Evolutionary conservation across 2,329 filamentous ascomycete species (phyloP).

Genomic region (Pseudogymnoascus sp.): DNA sequence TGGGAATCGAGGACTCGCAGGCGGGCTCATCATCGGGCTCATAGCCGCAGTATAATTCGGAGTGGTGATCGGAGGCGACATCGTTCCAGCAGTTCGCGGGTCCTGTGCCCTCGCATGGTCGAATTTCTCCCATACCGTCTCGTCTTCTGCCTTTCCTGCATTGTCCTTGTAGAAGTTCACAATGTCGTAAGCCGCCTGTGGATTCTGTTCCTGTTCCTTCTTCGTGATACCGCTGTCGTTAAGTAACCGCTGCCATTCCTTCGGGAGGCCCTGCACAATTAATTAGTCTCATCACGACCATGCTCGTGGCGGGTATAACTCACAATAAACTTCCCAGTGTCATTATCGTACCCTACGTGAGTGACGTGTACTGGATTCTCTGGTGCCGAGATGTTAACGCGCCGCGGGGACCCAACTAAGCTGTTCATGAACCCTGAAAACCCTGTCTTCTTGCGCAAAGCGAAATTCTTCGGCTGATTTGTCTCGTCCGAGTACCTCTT

Average conservation of each 20-base stretch:
- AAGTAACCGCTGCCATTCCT: constrained; percentile 95
- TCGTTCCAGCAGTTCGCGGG: constrained; percentile 29
- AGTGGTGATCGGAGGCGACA: constrained; percentile 35
- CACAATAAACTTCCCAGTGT: constrained; percentile 92
- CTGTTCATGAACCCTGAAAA: constrained; percentile 85
- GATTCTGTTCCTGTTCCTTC: constrained; percentile 91
- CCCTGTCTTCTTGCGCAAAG: constrained; percentile 73
- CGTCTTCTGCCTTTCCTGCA: constrained; percentile 62
- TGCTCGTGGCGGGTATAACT: constrained; percentile 17
- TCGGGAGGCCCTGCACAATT: constrained; percentile 67
- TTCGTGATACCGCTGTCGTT: constrained; percentile 94
- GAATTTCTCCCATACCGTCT: constrained; percentile 93
- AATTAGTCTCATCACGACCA: not conserved
- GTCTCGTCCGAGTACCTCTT: constrained; percentile 77
- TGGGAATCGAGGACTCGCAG: constrained; percentile 78
- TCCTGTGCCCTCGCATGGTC: constrained; percentile 66
- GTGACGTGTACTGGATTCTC: constrained; percentile 97
- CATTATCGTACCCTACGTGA: constrained; percentile 94
- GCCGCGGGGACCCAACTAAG: constrained; percentile 73
- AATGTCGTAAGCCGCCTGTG: constrained; percentile 91
- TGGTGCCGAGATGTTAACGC: constrained; percentile 91
- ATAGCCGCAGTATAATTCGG: constrained; percentile 48
- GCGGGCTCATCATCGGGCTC: constrained; percentile 64
- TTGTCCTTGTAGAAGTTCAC: constrained; percentile 97
- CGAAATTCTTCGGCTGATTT: constrained; percentile 50